A percentile compares a stretch with the other conserved stretches of the same genome.
Evolutionary conservation across 345 rosid species (phyloP).

Genomic region (Moricandia moricandioides): DNA sequence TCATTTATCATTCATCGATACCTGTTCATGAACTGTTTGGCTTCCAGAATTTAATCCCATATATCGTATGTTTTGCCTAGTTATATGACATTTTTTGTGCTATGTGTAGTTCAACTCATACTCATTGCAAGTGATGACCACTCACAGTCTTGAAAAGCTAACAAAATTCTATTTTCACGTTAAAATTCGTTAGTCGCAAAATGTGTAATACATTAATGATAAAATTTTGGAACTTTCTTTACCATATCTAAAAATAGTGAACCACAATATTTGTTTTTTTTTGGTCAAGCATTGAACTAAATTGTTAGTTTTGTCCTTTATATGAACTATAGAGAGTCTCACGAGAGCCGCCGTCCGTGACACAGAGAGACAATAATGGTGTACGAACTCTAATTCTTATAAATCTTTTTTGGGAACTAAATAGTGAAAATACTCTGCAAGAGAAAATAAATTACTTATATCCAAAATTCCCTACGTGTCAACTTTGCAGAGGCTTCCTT

Average conservation of each 20-base stretch:
- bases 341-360: slow-evolving; percentile 33
- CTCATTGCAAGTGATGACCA: neutral
- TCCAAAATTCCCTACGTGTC: slow-evolving; percentile 12
- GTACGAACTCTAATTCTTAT: slow-evolving; percentile 20
- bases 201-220: neutral
- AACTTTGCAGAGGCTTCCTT: neutral
- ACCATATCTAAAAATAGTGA: neutral
- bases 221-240: neutral
- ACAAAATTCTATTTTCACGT: neutral
- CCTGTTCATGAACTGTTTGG: neutral
- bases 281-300: neutral
- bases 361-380: slow-evolving; percentile 15
- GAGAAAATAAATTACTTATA: neutral
- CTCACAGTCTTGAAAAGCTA: neutral
- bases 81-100: neutral
- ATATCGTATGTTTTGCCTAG: neutral
- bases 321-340: slow-evolving; percentile 8
- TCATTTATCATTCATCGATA: neutral
- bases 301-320: neutral
- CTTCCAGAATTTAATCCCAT: neutral
- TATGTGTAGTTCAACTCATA: neutral
- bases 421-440: slow-evolving; percentile 17
- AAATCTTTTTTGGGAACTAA: slow-evolving; percentile 12
- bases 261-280: neutral
- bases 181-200: neutral